These are phyloP conservation scores for Pseudocercospora eumusae DNA, from an alignment of 2,329 filamentous ascomycete species.

Conservation along the genomic window DNA sequence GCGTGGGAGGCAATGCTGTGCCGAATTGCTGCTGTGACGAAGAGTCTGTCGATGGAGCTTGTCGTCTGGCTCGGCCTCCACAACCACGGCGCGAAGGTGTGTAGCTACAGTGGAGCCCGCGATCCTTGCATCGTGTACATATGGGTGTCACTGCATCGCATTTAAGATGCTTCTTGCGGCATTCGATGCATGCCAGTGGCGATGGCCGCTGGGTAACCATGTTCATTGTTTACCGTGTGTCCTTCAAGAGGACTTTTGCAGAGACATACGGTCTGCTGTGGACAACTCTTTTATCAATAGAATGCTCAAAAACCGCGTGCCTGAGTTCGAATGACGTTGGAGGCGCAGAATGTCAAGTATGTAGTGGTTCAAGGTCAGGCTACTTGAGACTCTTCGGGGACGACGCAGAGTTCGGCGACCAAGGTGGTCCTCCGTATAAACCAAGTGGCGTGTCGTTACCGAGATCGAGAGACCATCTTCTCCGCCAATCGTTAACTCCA, in stretches of 20 bases:
- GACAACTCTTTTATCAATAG: not conserved
- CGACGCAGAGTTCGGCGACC: not conserved
- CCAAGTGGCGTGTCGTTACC: not conserved
- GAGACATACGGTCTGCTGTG: not conserved
- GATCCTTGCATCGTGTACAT: conserved; percentile 65
- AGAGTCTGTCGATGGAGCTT: conserved; percentile 4
- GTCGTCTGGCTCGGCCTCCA: conserved; percentile 55
- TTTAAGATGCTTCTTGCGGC: conserved; percentile 67
- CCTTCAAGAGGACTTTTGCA: not conserved
- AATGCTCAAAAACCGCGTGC: not conserved
- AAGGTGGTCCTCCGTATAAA: not conserved
- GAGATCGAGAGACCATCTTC: not conserved
- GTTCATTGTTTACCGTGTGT: not conserved
- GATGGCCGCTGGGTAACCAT: conserved; percentile 15
- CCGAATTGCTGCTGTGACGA: conserved; percentile 4
- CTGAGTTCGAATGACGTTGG: not conserved
- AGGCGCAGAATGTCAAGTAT: not conserved
- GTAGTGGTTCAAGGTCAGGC: not conserved
- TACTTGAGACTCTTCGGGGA: not conserved
- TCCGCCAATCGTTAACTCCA: not conserved
- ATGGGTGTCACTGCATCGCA: conserved; percentile 68
- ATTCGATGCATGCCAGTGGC: conserved; percentile 42
- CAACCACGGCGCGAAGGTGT: conserved; percentile 74
- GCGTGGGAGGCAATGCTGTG: not conserved
- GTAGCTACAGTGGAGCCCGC: conserved; percentile 66